Evolutionary conservation across 129 eudicot genomes (phyloP), one percentile per base, ranked within the genome.

Genomic region (Daucus carota): DNA sequence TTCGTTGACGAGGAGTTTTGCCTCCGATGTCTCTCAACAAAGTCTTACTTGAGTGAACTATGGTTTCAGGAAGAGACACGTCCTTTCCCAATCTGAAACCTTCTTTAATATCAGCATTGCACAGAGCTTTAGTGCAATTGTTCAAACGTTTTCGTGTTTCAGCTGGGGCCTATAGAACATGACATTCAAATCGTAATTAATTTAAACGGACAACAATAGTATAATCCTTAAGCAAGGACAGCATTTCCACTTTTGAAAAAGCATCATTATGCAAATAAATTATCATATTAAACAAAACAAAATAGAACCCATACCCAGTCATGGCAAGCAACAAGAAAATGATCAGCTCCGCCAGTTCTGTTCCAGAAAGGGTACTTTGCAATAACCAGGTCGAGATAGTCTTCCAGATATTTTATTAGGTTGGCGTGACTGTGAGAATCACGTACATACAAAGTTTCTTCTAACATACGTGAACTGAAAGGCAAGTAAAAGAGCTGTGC

Each of bases 231-330:
- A 32, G 41, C 26, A 68, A 68, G 42, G 46, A 36, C n/a, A n/a
- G n/a, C n/a, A n/a, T n/a, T n/a, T n/a, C n/a, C n/a, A n/a, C n/a
- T n/a, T n/a, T n/a, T n/a, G n/a, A n/a, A n/a, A n/a, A n/a, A n/a
- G n/a, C n/a, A n/a, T n/a, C n/a, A n/a, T n/a, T n/a, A n/a, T n/a
- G n/a, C n/a, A n/a, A n/a, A n/a, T n/a, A n/a, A n/a, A n/a, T n/a
- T n/a, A n/a, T n/a, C n/a, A n/a, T n/a, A n/a, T n/a, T n/a, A n/a
- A n/a, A n/a, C n/a, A n/a, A n/a, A n/a, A n/a, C n/a, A n/a, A n/a
- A n/a, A n/a, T n/a, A n/a, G n/a, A n/a, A n/a, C n/a, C n/a, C 88
- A 45, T 91, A 94, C 98, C 98, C 98, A 94, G 62, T 94, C 98
- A 76, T 94, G 98, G 84, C 98, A 94, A 44, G 93, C 98, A 42